phyloP scores from a whole-genome alignment of 257 asterid species.

The Capsicum pubescens region DNA sequence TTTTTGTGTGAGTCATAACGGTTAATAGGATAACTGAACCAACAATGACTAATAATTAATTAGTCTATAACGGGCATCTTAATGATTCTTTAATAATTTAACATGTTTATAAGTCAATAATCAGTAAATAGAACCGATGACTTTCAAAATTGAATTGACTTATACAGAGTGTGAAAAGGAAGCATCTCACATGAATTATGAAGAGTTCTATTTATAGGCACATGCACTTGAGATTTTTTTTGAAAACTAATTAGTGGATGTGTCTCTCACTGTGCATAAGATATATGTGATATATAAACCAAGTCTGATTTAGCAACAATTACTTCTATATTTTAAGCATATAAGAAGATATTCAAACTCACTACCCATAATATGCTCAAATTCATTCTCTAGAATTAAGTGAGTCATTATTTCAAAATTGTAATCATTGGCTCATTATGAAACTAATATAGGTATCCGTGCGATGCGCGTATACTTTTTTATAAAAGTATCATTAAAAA shows the following conservation, averaged over 20 bases:
- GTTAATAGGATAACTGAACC: too few relatives aligned
- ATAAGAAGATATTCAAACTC: neutral
- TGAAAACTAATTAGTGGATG: neutral
- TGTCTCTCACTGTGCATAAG: neutral
- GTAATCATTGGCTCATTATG: neutral
- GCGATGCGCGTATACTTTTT: too few relatives aligned
- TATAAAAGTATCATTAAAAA: too few relatives aligned
- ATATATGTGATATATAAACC: neutral
- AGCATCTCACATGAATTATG: neutral
- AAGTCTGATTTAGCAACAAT: neutral
- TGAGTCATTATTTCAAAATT: neutral
- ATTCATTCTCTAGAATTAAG: neutral
- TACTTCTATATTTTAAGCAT: neutral
- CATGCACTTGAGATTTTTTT: neutral
- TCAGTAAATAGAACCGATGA: too few relatives aligned
- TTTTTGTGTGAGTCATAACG: too few relatives aligned
- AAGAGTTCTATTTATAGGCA: neutral
- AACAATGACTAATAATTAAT: too few relatives aligned
- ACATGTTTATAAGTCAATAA: too few relatives aligned
- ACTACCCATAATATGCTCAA: neutral
- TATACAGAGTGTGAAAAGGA: too few relatives aligned
- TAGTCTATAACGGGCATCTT: too few relatives aligned
- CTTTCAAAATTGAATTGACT: too few relatives aligned
- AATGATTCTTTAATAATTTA: too few relatives aligned
- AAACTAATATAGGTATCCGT: neutral